A percentile compares a stretch with the other conserved stretches of the same genome.
phyloP scores from a whole-genome alignment of 2,329 filamentous ascomycete species.

The Davidsoniella neocaledoniae region DNA sequence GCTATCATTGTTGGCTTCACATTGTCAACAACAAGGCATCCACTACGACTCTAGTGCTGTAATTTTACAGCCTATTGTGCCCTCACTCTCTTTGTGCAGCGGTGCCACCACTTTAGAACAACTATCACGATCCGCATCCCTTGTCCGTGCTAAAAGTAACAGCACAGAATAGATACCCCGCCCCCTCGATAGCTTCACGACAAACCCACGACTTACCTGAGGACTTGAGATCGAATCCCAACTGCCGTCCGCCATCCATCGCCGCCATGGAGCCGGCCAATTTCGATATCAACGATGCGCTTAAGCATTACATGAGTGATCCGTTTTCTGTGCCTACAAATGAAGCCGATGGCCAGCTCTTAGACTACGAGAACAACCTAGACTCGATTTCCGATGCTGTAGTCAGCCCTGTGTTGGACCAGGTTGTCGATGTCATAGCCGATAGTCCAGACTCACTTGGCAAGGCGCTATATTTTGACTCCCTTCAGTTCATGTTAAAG shows the following conservation, averaged over 20 bases:
- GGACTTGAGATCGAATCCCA: not conserved
- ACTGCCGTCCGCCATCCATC: slow-evolving; percentile 11
- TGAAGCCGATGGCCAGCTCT: slow-evolving; percentile 66
- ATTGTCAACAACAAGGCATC: not conserved
- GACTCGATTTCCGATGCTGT: slow-evolving; percentile 63
- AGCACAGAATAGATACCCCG: slow-evolving; percentile 3
- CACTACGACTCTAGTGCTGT: not conserved
- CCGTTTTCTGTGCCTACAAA: slow-evolving; percentile 67
- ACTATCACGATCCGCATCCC: not conserved
- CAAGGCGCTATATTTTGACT: slow-evolving; percentile 68
- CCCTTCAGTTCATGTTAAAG: slow-evolving; percentile 91
- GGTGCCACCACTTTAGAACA: too few relatives aligned
- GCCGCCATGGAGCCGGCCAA: slow-evolving; percentile 53
- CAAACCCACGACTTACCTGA: not conserved
- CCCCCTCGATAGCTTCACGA: not conserved
- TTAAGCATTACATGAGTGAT: slow-evolving; percentile 94
- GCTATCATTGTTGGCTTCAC: not conserved
- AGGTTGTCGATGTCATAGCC: slow-evolving; percentile 80
- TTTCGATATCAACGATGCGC: slow-evolving; percentile 92
- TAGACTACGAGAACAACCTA: slow-evolving; percentile 85
- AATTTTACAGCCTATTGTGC: not conserved
- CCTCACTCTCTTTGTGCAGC: not conserved
- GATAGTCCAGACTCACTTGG: slow-evolving; percentile 81
- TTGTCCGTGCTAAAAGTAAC: not conserved
- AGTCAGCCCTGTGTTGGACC: slow-evolving; percentile 74